Conservation (phyloP, 352 stramenopile species). For the Globisporangium apiculatum region DNA sequence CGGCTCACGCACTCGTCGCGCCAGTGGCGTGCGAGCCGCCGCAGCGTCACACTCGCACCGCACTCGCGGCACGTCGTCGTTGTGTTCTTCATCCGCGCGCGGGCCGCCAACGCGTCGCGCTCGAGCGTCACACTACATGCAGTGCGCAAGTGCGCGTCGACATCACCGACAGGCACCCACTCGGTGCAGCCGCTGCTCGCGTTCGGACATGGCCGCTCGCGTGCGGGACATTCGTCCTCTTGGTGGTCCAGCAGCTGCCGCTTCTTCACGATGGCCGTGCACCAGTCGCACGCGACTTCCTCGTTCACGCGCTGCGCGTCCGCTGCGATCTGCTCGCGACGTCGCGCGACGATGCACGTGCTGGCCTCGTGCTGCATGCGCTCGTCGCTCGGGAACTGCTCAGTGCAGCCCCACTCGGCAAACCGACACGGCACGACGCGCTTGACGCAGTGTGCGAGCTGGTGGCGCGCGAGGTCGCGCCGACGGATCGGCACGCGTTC, state of each 20-base stretch:
- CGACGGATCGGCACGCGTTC: constrained; percentile 20
- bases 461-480: constrained; percentile 35
- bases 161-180: constrained; percentile 59
- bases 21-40: constrained; percentile 32
- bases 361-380: constrained; percentile 31
- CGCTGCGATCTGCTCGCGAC: constrained; percentile 27
- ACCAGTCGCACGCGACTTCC: constrained; percentile 57
- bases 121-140: constrained; percentile 46
- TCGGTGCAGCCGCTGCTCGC: constrained; percentile 46
- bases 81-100: constrained; percentile 41
- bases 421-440: constrained; percentile 38
- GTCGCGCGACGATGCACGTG: constrained; percentile 36
- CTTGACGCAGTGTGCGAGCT: constrained; percentile 37
- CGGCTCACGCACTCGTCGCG: constrained; percentile 49
- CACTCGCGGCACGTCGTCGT: constrained; percentile 43
- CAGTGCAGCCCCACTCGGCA: constrained; percentile 41
- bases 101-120: constrained; percentile 42
- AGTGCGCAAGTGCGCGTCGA: constrained; percentile 39
- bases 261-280: constrained; percentile 50
- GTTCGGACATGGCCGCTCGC: constrained; percentile 67
- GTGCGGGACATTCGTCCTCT: constrained; percentile 62
- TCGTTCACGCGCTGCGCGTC: constrained; percentile 46
- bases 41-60: constrained; percentile 26
- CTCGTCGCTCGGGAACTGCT: constrained; percentile 28
- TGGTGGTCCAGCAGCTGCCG: constrained; percentile 64